phyloP scores from a whole-genome alignment of 768 basidiomycete genomes.

The Mycena galericulata region DNA sequence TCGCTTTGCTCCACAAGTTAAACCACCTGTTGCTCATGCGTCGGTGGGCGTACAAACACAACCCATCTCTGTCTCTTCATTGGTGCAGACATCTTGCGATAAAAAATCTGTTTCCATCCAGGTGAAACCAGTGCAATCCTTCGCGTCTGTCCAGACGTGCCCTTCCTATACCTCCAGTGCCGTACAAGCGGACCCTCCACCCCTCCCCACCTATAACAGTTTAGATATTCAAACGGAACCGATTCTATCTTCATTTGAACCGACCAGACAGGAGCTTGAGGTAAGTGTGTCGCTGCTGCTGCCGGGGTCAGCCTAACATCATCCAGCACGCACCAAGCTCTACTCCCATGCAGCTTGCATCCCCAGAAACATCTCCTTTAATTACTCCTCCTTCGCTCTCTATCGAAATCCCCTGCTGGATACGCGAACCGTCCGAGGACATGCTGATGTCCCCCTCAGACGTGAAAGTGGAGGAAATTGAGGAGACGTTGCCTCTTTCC shows the following conservation, averaged over 20 bases:
- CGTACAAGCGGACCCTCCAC: conserved; percentile 14
- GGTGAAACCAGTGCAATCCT: conserved; percentile 27
- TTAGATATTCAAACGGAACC: conserved; percentile 39
- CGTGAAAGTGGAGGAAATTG: conserved; percentile 16
- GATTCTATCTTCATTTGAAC: not conserved
- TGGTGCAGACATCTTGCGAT: conserved; percentile 49
- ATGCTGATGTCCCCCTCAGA: conserved; percentile 43
- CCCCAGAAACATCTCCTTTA: not conserved
- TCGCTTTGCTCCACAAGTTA: conserved; percentile 21
- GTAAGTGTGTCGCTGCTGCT: conserved; percentile 30
- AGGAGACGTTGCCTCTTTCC: not conserved
- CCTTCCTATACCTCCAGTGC: conserved; percentile 32
- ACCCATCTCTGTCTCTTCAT: conserved; percentile 45
- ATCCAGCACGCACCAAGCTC: not conserved
- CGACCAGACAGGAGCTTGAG: not conserved
- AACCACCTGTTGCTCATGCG: conserved; percentile 40
- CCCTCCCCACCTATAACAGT: conserved; percentile 20
- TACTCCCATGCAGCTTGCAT: not conserved
- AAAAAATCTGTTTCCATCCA: conserved; percentile 38
- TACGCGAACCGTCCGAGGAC: conserved; percentile 31
- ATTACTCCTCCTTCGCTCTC: conserved; percentile 21
- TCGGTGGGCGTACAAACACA: conserved; percentile 62
- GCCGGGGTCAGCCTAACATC: not conserved
- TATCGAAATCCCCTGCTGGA: conserved; percentile 8
- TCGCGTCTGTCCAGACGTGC: conserved; percentile 34